Evolutionary conservation across 202 grass and related monocot species (phyloP).

Genomic region (Brachypodium distachyon): DNA sequence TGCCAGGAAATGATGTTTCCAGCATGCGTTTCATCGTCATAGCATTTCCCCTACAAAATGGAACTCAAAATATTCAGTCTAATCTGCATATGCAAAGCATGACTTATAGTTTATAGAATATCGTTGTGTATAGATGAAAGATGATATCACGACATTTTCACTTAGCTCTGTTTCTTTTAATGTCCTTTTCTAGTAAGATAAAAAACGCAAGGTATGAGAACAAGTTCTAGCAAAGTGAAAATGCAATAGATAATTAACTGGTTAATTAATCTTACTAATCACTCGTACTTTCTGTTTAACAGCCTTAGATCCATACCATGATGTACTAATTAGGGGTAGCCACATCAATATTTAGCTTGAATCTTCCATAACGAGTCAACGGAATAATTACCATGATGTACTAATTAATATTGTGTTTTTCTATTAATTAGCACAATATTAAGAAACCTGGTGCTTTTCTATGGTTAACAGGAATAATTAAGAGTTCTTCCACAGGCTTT

Average conservation of each 20-base stretch:
- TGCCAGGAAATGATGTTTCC: constrained; percentile 82
- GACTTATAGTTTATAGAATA: neutral
- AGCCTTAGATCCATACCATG: neutral
- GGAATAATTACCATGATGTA: no score
- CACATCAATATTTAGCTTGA: neutral
- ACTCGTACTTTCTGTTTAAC: neutral
- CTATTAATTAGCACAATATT: no score
- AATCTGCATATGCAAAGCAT: neutral
- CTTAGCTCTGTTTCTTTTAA: neutral
- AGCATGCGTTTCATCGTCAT: constrained; percentile 91
- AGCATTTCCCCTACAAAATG: constrained; percentile 70
- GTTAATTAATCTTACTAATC: neutral
- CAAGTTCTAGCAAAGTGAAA: neutral
- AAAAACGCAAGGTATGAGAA: neutral
- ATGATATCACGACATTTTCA: neutral
- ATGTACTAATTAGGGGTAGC: neutral
- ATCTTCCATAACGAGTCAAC: neutral
- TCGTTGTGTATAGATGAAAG: neutral
- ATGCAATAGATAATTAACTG: neutral
- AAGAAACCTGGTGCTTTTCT: no score
- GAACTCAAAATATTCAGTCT: neutral
- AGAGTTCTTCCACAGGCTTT: neutral
- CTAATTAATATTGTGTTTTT: no score
- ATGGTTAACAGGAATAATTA: neutral
- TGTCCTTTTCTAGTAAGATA: neutral